Base-by-base conservation (phyloP, 257 asterid genomes). In the Solanum neorickii region DNA sequence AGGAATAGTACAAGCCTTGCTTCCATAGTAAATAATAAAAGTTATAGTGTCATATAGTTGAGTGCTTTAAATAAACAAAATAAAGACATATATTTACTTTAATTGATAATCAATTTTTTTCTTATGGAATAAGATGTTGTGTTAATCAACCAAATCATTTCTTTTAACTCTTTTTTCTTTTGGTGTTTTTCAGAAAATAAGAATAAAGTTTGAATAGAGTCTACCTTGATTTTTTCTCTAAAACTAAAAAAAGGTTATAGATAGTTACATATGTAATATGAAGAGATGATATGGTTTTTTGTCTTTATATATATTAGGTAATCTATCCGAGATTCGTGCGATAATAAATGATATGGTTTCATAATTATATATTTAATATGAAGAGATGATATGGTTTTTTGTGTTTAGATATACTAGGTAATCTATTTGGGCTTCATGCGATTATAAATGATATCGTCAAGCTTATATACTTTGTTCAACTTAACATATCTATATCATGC, bases 311-410 rank as follows among this genome's bases (percentile, higher is more conserved):
- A 49, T 5, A 49, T 3, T 15, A 49, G 9, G 21, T 49, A 15
- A 15, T 14, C 8, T 15, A 49, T 49, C 0, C 7, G 9, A 0
- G 3, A 21, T 49, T 0, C 3, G 9, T 15, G 59, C 0, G 5
- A 49, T 49, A 15, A 49, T 49, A 49, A 49, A 49, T 49, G 21
- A 49, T 49, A 49, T 49, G 0, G 21, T 15, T 35, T 35, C 37
- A 35, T 35, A 35, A 35, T 35, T 35, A 35, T 5, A 35, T 35
- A 35, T 35, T 35, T 4, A 35, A 35, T 35, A 35, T 35, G 6
- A 35, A 35, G 6, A 35, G 37, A 35, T 35, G 0, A 35, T 35
- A 35, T 35, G 37, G 5, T 35, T 35, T 35, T 35, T 35, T 35
- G 37, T 35, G 6, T 5, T 35, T 35, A 35, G 37, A 35, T 35